These are phyloP conservation scores for Tricholoma hemisulphureum DNA, from an alignment of 768 basidiomycete genomes.

Conservation along the genomic window DNA sequence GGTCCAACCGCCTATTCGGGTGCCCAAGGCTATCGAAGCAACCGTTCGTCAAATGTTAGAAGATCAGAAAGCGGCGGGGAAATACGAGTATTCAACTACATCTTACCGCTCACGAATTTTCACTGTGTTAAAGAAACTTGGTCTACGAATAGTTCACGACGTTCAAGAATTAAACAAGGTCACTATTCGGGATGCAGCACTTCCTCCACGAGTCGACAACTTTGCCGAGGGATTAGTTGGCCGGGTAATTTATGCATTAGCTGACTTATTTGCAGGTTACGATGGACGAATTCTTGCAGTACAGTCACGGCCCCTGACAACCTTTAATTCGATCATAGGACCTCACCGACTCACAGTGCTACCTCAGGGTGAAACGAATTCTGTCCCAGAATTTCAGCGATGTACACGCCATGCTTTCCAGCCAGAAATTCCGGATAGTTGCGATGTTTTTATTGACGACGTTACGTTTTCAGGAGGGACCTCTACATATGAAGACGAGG, in stretches of 20 bases:
- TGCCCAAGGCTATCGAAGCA: conserved; percentile 24
- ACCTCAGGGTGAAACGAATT: conserved; percentile 36
- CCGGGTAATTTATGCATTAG: neutral
- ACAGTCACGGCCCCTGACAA: conserved; percentile 19
- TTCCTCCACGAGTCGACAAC: conserved; percentile 6
- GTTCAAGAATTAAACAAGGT: conserved; percentile 10
- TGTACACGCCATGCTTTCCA: conserved; percentile 12
- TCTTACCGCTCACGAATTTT: conserved; percentile 25
- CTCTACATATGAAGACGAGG: conserved; percentile 13
- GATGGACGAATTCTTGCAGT: neutral
- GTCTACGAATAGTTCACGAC: conserved; percentile 31
- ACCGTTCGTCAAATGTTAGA: too few species aligned
- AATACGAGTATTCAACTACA: too few species aligned
- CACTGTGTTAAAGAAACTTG: conserved; percentile 23
- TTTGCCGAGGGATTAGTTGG: conserved; percentile 11
- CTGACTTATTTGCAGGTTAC: conserved; percentile 8
- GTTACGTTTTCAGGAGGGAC: conserved; percentile 15
- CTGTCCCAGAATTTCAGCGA: conserved; percentile 32
- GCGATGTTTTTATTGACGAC: conserved; percentile 21
- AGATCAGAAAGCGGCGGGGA: too few species aligned
- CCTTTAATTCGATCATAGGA: conserved; percentile 28
- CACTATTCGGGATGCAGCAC: neutral
- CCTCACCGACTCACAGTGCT: too few species aligned
- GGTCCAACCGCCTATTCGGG: conserved; percentile 10
- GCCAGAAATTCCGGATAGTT: conserved; percentile 11